Percentiles rank a stretch among this genome's conserved stretches.
Evolutionary conservation across 1,284 basidiomycete genomes (phyloP).

Genomic region (Tetrapyrgos nigripes): DNA sequence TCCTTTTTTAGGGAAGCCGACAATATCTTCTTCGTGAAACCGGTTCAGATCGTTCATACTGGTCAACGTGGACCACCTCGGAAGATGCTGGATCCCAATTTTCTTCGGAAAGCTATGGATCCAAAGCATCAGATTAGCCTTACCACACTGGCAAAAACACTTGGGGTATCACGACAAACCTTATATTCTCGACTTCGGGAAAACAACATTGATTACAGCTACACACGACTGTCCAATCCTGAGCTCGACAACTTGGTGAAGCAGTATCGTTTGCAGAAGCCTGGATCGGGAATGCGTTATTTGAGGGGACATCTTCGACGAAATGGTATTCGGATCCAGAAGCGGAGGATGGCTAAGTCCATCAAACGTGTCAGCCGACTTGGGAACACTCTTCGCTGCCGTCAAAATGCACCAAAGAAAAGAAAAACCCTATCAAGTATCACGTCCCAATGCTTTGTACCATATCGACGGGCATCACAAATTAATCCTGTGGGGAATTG

Average conservation of each 20-base stretch:
- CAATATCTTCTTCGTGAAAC: slow-evolving; percentile 7
- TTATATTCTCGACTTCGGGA: neutral
- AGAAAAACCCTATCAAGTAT: neutral
- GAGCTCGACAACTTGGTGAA: neutral
- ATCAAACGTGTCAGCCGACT: neutral
- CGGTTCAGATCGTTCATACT: slow-evolving; percentile 7
- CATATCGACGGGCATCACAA: neutral
- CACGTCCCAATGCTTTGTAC: neutral
- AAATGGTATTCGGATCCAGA: neutral
- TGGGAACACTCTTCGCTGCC: too few species aligned
- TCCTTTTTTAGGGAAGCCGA: neutral
- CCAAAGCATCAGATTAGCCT: slow-evolving; percentile 2
- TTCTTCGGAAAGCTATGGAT: slow-evolving; percentile 7
- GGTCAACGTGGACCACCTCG: slow-evolving; percentile 9
- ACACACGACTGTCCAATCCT: neutral
- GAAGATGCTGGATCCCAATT: slow-evolving; percentile 2
- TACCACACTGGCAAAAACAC: neutral
- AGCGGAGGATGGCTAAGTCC: neutral
- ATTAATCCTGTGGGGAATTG: too few species aligned
- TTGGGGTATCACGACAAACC: neutral
- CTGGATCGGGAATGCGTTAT: neutral
- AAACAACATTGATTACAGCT: neutral
- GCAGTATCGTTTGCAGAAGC: neutral
- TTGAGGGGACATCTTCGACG: slow-evolving; percentile 1
- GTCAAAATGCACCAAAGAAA: too few species aligned